These are phyloP conservation scores for Colletotrichum tofieldiae DNA, from an alignment of 2,329 filamentous ascomycete genomes.

Conservation along the genomic window DNA sequence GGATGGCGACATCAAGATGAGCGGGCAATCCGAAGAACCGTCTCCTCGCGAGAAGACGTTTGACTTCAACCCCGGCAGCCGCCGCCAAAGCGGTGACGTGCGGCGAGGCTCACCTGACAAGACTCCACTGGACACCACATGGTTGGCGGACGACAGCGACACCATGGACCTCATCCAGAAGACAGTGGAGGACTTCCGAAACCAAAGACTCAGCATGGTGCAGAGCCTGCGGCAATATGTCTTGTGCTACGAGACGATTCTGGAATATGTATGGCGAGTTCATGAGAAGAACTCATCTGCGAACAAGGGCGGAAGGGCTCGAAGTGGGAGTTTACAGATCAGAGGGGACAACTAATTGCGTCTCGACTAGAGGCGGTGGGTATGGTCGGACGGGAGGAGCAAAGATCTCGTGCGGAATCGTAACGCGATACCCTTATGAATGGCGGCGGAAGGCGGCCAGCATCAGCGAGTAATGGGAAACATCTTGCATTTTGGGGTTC, in stretches of 20 bases:
- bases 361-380: not conserved
- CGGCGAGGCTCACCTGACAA: slow-evolving; percentile 37
- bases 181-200: slow-evolving; percentile 92
- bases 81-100: slow-evolving; percentile 32
- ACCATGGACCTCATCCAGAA: slow-evolving; percentile 85
- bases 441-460: slow-evolving; percentile 28
- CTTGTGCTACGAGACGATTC: slow-evolving; percentile 93
- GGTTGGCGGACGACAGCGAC: slow-evolving; percentile 80
- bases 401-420: slow-evolving; percentile 29
- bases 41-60: slow-evolving; percentile 50
- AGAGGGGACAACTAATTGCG: slow-evolving; percentile 36
- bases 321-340: slow-evolving; percentile 45
- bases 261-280: slow-evolving; percentile 83
- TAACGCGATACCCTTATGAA: slow-evolving; percentile 38
- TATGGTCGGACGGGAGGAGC: not conserved
- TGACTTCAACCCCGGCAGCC: slow-evolving; percentile 36
- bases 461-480: slow-evolving; percentile 37
- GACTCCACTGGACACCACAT: slow-evolving; percentile 66
- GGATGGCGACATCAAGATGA: slow-evolving; percentile 66
- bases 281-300: slow-evolving; percentile 54
- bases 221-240: slow-evolving; percentile 95
- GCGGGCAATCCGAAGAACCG: slow-evolving; percentile 48
- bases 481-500: slow-evolving; percentile 31
- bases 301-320: slow-evolving; percentile 43
- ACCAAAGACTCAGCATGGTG: slow-evolving; percentile 95